These are phyloP conservation scores for Rhytidiadelphus loreus DNA, from an alignment of 225 moss, liverwort and hornwort species.

Conservation along the genomic window DNA sequence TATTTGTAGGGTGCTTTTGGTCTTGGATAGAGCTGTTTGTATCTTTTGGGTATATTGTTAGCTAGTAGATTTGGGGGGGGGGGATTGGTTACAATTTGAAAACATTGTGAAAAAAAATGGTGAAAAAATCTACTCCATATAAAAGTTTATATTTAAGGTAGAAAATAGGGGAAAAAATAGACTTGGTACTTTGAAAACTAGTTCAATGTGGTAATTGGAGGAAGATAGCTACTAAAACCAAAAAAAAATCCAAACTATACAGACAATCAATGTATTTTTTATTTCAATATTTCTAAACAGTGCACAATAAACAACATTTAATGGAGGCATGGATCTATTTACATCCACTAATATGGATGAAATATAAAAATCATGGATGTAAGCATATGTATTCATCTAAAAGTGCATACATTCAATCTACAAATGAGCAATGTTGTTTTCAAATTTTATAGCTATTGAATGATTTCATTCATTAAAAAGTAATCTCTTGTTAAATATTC, in stretches of 20 bases:
- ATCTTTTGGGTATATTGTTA: too few relatives aligned
- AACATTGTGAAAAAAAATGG: accelerated
- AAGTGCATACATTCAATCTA: not conserved
- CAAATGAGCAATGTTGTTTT: too few relatives aligned
- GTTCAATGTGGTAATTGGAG: not conserved
- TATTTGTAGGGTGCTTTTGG: too few relatives aligned
- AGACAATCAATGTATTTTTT: not conserved
- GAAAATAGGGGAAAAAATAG: not conserved
- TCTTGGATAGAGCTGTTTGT: too few relatives aligned
- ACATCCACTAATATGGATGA: not conserved
- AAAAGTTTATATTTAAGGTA: accelerated
- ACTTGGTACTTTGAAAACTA: accelerated
- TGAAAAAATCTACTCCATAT: not conserved
- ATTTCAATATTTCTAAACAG: not conserved
- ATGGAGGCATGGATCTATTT: not conserved
- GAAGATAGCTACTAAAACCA: not conserved
- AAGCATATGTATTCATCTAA: not conserved
- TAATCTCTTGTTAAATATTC: too few relatives aligned
- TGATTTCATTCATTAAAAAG: too few relatives aligned
- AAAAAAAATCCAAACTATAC: not conserved
- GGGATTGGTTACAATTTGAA: not conserved
- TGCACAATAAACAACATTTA: accelerated
- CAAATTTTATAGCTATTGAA: too few relatives aligned
- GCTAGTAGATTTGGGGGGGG: not conserved
- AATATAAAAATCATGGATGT: not conserved